Evolutionary conservation across 2,329 filamentous ascomycete species (phyloP), one percentile per base, ranked within the genome.

Genomic region (Microsporum audouinii): DNA sequence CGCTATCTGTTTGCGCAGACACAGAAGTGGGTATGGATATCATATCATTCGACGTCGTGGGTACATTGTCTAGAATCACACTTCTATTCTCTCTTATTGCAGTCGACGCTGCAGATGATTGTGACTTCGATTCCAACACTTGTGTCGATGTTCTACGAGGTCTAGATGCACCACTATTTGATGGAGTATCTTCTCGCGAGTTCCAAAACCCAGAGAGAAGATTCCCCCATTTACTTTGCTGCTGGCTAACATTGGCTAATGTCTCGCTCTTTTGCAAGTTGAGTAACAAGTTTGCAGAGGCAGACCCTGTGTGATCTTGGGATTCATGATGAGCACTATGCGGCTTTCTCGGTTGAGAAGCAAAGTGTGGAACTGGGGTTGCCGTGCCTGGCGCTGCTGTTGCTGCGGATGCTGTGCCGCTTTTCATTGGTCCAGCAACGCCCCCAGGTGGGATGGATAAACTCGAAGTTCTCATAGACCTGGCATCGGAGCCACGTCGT

Each of bases 131-230:
- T 27, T 57, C 34, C 7, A 36, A 8, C 27, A 33, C 27, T 43
- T 41, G 55, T n/a, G 36, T 36, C 8, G 34, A 41, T 33, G 55
- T 36, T 43, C 36, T 29, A 5, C 39, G 36, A 57, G 55, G 4
- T 36, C 31, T 39, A 23, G n/a, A 36, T 12, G 36, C 17, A 33
- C 17, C 39, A 7, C 17, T 17, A 2, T 59, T 45, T 34, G 14
- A 23, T 17, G 14, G 36, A 23, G 43, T 2, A 33, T 36, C 43
- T 57, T 78, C 76, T 14, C 75, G 77, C 39, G 75, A 72, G 64
- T 73, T 78, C 82, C 82, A 84, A 61, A 84, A 76, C 1, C 77
- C 77, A 61, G 79, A 82, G 65, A 83, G 78, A 55, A 84, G 71
- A 38, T 77, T 81, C 23, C 80, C 80, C 82, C 81, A 84, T 38